Base-by-base conservation (phyloP, 2,329 filamentous ascomycete genomes). In the Aspergillus floridensis region DNA sequence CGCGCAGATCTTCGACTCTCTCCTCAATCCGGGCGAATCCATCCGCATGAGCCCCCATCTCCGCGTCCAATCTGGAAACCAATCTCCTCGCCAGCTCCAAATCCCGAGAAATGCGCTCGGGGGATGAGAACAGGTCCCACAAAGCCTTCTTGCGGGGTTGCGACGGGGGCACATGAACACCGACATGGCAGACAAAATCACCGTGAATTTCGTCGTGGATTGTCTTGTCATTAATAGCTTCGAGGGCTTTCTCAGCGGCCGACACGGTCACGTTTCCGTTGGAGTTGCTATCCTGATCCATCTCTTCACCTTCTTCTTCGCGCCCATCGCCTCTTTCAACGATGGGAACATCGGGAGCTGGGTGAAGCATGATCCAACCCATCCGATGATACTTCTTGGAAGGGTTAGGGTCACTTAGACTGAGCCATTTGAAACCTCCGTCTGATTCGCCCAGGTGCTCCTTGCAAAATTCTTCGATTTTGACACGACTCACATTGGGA, bases 331-430 rank as follows among this genome's bases (percentile, higher is more conserved):
- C 82, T 62, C 88, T 84, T 66, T 96, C 91, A 60, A 88, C 80
- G 12, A 87, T 82, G 50, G 84, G 80, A 5, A 83, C 78, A 58
- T 96, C 91, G 0, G 89, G 82, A 14, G 86, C 86, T 16, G 92
- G 89, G 70, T 98, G 90, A 10, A 99, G 83, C 84, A 98, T 95
- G 61, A 99, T 96, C 93, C 96, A 99, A 22, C 95, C 95, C 75
- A 99, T 98, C 22, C 95, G 89, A 73, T 99, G 95, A 71, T 93
- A 99, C 64, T 96, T 90, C 79, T 99, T 99, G 70, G 92, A 89
- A 1, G 95, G 95, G 71, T 99, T 99, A 0, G 95, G 95, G 69
- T 99, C 95, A 66, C 93, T 97, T 53, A 99, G 83, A 35, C 93
- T 98, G 5, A 99, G 82, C 88, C 93, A 98, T 72, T 93, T 96